Evolutionary conservation across 2,329 filamentous ascomycete species (phyloP).

Genomic region (Paecilomyces variotii): DNA sequence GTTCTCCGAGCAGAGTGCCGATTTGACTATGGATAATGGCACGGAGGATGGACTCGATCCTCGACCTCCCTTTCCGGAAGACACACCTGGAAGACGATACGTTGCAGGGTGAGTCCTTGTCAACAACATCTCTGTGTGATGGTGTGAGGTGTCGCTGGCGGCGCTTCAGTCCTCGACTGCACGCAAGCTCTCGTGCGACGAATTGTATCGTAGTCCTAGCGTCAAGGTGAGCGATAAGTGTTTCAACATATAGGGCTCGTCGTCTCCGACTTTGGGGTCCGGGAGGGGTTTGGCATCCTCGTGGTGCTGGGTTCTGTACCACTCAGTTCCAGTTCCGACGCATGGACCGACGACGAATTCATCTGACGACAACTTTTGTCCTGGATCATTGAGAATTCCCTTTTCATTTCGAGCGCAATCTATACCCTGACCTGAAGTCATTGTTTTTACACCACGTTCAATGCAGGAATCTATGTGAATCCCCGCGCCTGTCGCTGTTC

Average conservation of each 20-base stretch:
- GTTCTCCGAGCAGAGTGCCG: neutral
- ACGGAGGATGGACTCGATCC: neutral
- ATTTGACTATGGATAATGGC: neutral
- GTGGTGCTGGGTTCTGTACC: neutral
- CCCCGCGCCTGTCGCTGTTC: neutral
- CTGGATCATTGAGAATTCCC: neutral
- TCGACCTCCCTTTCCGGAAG: neutral
- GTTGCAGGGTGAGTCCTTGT: neutral
- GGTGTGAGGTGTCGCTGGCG: neutral
- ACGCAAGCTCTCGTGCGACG: neutral
- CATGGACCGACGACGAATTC: neutral
- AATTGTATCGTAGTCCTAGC: neutral
- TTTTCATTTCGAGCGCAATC: neutral
- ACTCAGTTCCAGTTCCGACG: neutral
- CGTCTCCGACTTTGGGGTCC: neutral
- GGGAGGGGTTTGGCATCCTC: neutral
- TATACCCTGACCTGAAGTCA: neutral
- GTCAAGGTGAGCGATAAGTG: neutral
- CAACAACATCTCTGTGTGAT: neutral
- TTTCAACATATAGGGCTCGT: neutral
- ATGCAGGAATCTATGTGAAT: neutral
- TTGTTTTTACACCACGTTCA: neutral
- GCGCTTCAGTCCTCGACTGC: neutral
- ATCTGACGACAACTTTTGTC: neutral
- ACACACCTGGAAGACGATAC: neutral